Conservation (phyloP, 176 grass and related monocot genomes). For the Otatea glauca region DNA sequence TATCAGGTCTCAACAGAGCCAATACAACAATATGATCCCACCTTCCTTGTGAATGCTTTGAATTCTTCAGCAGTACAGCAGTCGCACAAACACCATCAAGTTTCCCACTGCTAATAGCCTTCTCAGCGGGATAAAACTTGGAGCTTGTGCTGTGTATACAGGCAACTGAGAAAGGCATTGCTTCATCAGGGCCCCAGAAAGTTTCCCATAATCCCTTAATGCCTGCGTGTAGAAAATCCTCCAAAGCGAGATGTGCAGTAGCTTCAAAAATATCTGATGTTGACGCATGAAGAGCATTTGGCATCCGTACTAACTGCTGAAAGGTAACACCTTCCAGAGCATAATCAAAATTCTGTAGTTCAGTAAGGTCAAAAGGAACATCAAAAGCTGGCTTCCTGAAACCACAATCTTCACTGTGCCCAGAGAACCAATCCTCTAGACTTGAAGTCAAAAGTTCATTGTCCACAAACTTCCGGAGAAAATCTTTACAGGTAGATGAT, state of each 20-base stretch:
- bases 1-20: slow-evolving; percentile 79
- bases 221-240: slow-evolving; percentile 89
- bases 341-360: slow-evolving; percentile 94
- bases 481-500: slow-evolving; percentile 81
- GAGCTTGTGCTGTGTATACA: slow-evolving; percentile 94
- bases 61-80: slow-evolving; percentile 74
- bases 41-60: slow-evolving; percentile 66
- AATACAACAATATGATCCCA: slow-evolving; percentile 95
- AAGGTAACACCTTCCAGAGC: slow-evolving; percentile 87
- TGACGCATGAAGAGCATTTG: slow-evolving; percentile 77
- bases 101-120: slow-evolving; percentile 78
- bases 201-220: slow-evolving; percentile 88
- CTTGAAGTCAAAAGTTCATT: slow-evolving; percentile 77
- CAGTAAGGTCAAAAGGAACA: slow-evolving; percentile 71
- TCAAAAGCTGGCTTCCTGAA: slow-evolving; percentile 64
- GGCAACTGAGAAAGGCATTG: slow-evolving; percentile 83
- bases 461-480: slow-evolving; percentile 90
- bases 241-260: slow-evolving; percentile 80
- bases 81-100: slow-evolving; percentile 89
- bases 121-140: slow-evolving; percentile 94
- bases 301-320: slow-evolving; percentile 92
- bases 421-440: slow-evolving; percentile 82
- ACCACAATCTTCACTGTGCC: slow-evolving; percentile 57
- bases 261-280: slow-evolving; percentile 84
- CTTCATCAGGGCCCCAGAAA: slow-evolving; percentile 85